A percentile compares a stretch with the other conserved stretches of the same genome.
phyloP scores from a whole-genome alignment of 2,329 filamentous ascomycete genomes.

The Ophiosphaerella herpotricha region DNA sequence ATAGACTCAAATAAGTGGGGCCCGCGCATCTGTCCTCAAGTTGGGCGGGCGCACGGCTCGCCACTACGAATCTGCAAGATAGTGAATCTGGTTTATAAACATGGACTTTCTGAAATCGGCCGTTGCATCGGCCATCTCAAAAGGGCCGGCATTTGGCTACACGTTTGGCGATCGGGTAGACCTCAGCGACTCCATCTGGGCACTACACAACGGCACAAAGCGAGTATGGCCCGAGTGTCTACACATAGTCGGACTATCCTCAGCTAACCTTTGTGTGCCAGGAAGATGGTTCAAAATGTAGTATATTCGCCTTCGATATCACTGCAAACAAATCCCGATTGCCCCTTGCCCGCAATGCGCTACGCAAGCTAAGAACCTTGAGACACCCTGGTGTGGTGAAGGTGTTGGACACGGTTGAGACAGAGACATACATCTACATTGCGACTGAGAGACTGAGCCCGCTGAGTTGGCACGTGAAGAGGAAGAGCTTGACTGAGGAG shows the following conservation, averaged over 20 bases:
- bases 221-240: constrained; percentile 61
- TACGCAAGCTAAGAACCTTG: constrained; percentile 90
- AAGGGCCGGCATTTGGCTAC: constrained; percentile 91
- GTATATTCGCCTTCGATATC: constrained; percentile 95
- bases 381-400: constrained; percentile 94
- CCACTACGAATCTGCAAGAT: not conserved
- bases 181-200: constrained; percentile 92
- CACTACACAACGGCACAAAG: constrained; percentile 91
- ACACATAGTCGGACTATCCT: not conserved
- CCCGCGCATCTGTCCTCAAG: constrained; percentile 22
- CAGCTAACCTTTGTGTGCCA: constrained; percentile 48
- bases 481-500: constrained; percentile 85
- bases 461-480: constrained; percentile 84
- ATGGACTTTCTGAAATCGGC: constrained; percentile 99
- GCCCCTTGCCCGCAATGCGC: constrained; percentile 87
- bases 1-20: constrained; percentile 14
- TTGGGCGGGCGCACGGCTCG: constrained; percentile 4
- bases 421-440: constrained; percentile 93
- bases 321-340: constrained; percentile 77
- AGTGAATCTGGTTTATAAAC: constrained; percentile 6
- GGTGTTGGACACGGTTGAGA: constrained; percentile 94
- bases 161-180: constrained; percentile 92
- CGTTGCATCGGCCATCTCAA: constrained; percentile 93
- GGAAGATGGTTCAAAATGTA: constrained; percentile 94
- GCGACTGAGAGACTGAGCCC: constrained; percentile 90